A percentile compares a stretch with the other conserved stretches of the same genome.
These are phyloP conservation scores for Basipetospora chlamydospora DNA, from an alignment of 2,329 filamentous ascomycete genomes.

Conservation along the genomic window DNA sequence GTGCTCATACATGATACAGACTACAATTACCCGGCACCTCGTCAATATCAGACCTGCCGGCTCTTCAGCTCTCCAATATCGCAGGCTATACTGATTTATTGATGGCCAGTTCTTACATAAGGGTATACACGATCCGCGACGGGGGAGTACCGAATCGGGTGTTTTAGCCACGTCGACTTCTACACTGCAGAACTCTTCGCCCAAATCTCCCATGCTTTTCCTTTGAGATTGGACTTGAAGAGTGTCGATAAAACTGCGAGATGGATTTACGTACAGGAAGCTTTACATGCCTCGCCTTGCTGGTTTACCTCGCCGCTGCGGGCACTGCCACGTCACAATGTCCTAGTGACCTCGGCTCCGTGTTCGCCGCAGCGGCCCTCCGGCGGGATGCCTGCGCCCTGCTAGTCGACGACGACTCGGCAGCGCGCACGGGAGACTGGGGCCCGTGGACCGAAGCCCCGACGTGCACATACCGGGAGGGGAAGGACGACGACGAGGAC, in stretches of 20 bases:
- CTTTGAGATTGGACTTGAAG: too few species aligned
- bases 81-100: too few species aligned
- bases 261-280: too few species aligned
- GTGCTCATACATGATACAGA: too few species aligned
- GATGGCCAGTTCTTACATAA: too few species aligned
- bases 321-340: background rate
- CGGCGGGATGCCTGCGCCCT: background rate
- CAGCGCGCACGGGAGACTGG: slow-evolving; percentile 7
- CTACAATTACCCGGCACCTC: too few species aligned
- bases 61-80: too few species aligned
- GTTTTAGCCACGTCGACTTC: background rate
- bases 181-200: background rate
- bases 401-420: background rate
- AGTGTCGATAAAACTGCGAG: too few species aligned
- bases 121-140: too few species aligned
- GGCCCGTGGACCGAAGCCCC: slow-evolving; percentile 14
- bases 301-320: background rate
- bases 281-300: too few species aligned
- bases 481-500: background rate
- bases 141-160: too few species aligned
- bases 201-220: background rate
- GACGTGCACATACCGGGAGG: slow-evolving; percentile 7
- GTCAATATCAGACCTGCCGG: too few species aligned
- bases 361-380: background rate
- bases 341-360: background rate